phyloP scores from a whole-genome alignment of 1,284 basidiomycete genomes.

The Ustilago curta region DNA sequence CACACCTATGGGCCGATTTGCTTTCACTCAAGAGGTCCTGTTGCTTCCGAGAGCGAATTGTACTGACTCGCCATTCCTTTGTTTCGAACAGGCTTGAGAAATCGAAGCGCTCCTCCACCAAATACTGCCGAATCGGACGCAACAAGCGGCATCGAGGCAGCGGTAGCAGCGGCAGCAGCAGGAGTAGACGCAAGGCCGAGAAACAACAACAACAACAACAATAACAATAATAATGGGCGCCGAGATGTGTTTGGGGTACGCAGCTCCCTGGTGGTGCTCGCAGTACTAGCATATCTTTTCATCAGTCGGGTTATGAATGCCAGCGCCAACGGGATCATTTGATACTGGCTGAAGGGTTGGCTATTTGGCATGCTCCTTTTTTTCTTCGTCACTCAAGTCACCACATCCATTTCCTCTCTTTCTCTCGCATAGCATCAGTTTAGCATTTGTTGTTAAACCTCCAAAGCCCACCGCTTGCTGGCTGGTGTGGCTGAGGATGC shows the following conservation, averaged over 20 bases:
- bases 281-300: constrained; percentile 57
- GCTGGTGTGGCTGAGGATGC: too few relatives aligned
- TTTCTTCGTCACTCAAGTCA: not conserved
- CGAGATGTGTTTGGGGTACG: constrained; percentile 45
- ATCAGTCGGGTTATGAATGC: constrained; percentile 52
- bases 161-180: constrained; percentile 16
- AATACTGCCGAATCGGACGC: not conserved
- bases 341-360: constrained; percentile 3
- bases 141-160: not conserved
- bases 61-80: constrained; percentile 11
- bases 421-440: constrained; percentile 9
- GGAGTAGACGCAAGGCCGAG: constrained; percentile 7
- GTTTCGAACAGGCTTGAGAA: constrained; percentile 20
- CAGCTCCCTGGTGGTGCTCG: constrained; percentile 49
- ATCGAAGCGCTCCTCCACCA: constrained; percentile 3
- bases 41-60: not conserved
- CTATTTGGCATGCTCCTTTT: not conserved
- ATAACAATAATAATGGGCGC: constrained; percentile 17
- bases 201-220: constrained; percentile 4
- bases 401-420: not conserved
- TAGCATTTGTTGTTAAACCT: not conserved
- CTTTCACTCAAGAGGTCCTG: constrained; percentile 1
- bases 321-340: constrained; percentile 45
- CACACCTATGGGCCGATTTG: constrained; percentile 7
- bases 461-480: too few relatives aligned